Evolutionary conservation across 352 stramenopile genomes (phyloP).

Genomic region (Pythium grandisporangium): DNA sequence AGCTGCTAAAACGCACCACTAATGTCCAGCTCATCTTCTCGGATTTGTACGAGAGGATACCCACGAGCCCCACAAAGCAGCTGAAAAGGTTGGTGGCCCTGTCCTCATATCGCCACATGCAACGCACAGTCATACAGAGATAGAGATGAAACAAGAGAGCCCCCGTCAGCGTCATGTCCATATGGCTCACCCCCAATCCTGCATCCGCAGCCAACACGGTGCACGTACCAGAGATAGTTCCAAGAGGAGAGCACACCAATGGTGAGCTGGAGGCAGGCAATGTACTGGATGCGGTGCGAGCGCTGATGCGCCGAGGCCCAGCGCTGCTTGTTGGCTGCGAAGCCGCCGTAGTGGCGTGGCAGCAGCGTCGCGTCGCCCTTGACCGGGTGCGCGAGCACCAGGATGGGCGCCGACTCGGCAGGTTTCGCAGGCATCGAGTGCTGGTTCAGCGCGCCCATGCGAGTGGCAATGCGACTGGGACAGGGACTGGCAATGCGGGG

Average conservation of each 20-base stretch:
- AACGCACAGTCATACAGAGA: too few species aligned
- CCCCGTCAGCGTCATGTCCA: not conserved
- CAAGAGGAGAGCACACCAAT: slow-evolving; percentile 43
- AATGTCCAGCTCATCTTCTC: slow-evolving; percentile 76
- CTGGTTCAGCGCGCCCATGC: slow-evolving; percentile 8
- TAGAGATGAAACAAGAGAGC: too few species aligned
- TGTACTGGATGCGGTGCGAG: slow-evolving; percentile 55
- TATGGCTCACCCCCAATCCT: not conserved
- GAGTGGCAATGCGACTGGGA: not conserved
- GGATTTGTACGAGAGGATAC: slow-evolving; percentile 56
- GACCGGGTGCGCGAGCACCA: slow-evolving; percentile 6
- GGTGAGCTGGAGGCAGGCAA: slow-evolving; percentile 49
- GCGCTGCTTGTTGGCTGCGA: slow-evolving; percentile 71
- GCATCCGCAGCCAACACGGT: not conserved
- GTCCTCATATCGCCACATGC: not conserved
- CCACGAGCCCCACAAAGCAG: slow-evolving; percentile 51
- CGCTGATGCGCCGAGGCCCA: slow-evolving; percentile 53
- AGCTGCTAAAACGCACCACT: slow-evolving; percentile 31
- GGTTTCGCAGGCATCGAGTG: slow-evolving; percentile 10
- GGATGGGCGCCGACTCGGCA: not conserved
- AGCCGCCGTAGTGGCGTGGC: slow-evolving; percentile 47
- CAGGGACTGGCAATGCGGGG: too few species aligned
- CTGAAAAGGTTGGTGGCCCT: slow-evolving; percentile 70
- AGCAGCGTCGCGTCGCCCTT: slow-evolving; percentile 10
- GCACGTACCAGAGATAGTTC: slow-evolving; percentile 61